Percentiles rank a stretch among this genome's conserved stretches.
Conservation (phyloP, 805 yeast genomes). For the Saturnispora halmiae region DNA sequence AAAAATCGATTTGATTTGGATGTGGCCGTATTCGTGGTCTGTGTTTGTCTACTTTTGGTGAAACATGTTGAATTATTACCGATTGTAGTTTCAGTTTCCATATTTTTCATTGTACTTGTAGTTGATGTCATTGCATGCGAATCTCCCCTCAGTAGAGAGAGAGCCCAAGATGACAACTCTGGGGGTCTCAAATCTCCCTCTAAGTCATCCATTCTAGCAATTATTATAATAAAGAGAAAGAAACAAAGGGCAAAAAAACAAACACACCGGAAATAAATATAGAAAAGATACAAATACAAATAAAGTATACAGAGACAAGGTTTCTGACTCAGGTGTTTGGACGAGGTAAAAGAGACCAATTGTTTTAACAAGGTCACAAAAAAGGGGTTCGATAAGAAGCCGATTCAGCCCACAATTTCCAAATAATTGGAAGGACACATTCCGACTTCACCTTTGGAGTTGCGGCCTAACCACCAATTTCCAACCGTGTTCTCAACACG, state of each 20-base stretch:
- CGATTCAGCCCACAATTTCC: too few species aligned
- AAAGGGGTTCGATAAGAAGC: too few species aligned
- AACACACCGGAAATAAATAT: too few species aligned
- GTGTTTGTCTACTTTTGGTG: conserved; percentile 5
- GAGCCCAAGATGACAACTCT: conserved; percentile 43
- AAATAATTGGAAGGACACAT: conserved; percentile 95
- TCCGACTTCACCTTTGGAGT: conserved; percentile 86
- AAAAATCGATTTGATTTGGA: conserved; percentile 15
- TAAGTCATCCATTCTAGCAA: conserved; percentile 15
- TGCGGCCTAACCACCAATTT: conserved; percentile 97
- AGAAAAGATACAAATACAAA: too few species aligned
- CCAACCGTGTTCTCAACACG: conserved; percentile 90
- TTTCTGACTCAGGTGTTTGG: too few species aligned
- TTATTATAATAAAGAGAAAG: neutral
- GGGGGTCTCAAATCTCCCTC: conserved; percentile 43
- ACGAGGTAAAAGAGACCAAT: neutral
- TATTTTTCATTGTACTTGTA: too few species aligned
- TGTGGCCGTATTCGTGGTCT: conserved; percentile 8
- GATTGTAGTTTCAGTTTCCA: conserved; percentile 3
- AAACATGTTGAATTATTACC: conserved; percentile 12
- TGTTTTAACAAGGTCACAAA: too few species aligned
- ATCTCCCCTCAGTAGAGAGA: conserved; percentile 36
- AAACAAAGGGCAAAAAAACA: too few species aligned
- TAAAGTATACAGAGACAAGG: too few species aligned
- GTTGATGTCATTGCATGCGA: too few species aligned